Conservation (phyloP, 176 grass and related monocot species). For the Ensete ventricosum region DNA sequence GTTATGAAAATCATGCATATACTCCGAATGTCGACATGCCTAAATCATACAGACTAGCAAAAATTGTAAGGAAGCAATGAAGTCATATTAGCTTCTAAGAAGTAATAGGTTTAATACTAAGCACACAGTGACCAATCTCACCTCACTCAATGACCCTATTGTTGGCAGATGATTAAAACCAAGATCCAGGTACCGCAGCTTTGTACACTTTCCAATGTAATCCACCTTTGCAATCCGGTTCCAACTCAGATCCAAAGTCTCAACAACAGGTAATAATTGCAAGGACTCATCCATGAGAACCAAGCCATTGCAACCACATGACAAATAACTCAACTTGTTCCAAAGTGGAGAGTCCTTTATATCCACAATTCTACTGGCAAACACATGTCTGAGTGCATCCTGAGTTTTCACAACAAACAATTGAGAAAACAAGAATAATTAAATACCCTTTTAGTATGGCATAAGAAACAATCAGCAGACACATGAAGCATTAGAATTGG, state of each 20-base stretch:
- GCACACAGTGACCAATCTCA: constrained; percentile 20
- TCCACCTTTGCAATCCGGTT: constrained; percentile 88
- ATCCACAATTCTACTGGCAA: constrained; percentile 80
- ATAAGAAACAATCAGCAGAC: not conserved
- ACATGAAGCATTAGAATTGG: not conserved
- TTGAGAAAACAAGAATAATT: not conserved
- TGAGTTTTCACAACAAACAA: constrained; percentile 20
- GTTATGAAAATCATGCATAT: too few species aligned
- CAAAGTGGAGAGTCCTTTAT: constrained; percentile 81
- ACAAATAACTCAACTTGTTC: constrained; percentile 67
- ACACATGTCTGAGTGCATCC: constrained; percentile 97
- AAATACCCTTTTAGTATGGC: not conserved
- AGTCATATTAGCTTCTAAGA: not conserved
- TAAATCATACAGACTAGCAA: not conserved
- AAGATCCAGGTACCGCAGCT: constrained; percentile 69
- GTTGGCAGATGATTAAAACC: constrained; percentile 83
- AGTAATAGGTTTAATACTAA: not conserved
- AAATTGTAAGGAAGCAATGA: not conserved
- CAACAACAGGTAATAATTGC: constrained; percentile 68
- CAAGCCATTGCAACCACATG: constrained; percentile 76
- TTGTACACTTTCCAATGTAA: constrained; percentile 66
- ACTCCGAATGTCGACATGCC: not conserved
- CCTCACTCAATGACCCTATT: constrained; percentile 59
- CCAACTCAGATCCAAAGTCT: constrained; percentile 78
- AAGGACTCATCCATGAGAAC: constrained; percentile 93